Base-by-base conservation (phyloP, 352 stramenopile genomes). In the Phytophthora crassamura region DNA sequence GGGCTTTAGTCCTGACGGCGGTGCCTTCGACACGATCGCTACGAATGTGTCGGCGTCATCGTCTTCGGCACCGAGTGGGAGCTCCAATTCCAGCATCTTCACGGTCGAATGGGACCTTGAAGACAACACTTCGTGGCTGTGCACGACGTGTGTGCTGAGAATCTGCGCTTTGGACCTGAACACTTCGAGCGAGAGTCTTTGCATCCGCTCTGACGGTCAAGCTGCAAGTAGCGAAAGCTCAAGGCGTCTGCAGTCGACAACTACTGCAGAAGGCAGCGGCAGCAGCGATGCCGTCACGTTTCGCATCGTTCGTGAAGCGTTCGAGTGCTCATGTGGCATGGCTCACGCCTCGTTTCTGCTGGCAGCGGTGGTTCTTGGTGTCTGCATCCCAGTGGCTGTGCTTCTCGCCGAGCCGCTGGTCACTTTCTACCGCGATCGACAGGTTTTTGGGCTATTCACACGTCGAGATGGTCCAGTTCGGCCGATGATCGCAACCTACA, bases 341-440 rank as follows among this genome's bases (percentile, higher is more conserved):
- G 43, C 52, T 10, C 65, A 86, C 42, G 58, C 67, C 7, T 83
- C 80, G 6, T 79, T 83, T 25, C 41, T 74, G 35, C 64, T 79
- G 32, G 59, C 49, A n/a, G 70, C 81, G 18, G 68, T 83, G 28
- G 22, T 84, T 10, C 75, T 86, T 51, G 78, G 69, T 18, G 56
- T 67, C 5, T 63, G 59, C 3, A 54, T 90, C 16, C 78, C 81
- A 1, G 22, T 86, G 1, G 39, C 67, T 16, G 63, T 78, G 18
- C 51, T 86, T 20, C n/a, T 84, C 8, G 63, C 77, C 5, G 72
- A 90, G 57, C 75, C 82, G 33, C 52, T 88, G 25, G 81, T 88
- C 28, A 87, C 77, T 16, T 86, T 90, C 63, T 90, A 90, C 55
- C 72, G 77, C 15, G 75, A 88, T 59, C 62, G 66, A 10, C 80